phyloP scores from a whole-genome alignment of 176 grass and related monocot genomes.

The Ensete ventricosum region DNA sequence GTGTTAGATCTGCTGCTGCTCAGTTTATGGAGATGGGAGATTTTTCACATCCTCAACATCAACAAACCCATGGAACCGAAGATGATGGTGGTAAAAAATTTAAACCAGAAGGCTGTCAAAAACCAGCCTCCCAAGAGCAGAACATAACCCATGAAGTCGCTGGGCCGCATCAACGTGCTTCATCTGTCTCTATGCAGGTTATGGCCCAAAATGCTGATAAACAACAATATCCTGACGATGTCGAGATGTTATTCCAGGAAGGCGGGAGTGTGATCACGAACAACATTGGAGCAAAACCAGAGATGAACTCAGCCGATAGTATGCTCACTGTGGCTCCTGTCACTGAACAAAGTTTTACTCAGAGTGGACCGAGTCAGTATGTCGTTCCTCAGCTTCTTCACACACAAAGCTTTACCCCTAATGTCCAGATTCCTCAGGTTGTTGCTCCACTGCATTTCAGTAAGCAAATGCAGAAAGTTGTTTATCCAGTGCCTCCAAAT shows the following conservation, averaged over 20 bases:
- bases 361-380: constrained; percentile 26
- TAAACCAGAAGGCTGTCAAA: constrained; percentile 22
- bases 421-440: constrained; percentile 31
- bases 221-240: constrained; percentile 21
- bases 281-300: constrained; percentile 30
- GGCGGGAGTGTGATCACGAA: constrained; percentile 15
- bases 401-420: constrained; percentile 25
- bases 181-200: constrained; percentile 14
- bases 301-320: constrained; percentile 24
- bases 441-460: constrained; percentile 28
- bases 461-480: constrained; percentile 36
- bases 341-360: constrained; percentile 29
- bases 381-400: constrained; percentile 30
- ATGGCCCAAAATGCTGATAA: constrained; percentile 13
- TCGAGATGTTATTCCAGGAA: constrained; percentile 8
- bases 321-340: not conserved
- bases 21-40: constrained; percentile 26
- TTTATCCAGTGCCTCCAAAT: constrained; percentile 31
- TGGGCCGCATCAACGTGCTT: constrained; percentile 24
- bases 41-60: constrained; percentile 27
- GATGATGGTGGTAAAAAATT: constrained; percentile 3
- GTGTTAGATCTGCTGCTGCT: constrained; percentile 22
- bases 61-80: constrained; percentile 29
- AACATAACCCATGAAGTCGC: constrained; percentile 28
- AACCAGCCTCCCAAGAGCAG: constrained; percentile 28